Evolutionary conservation across 768 basidiomycete genomes (phyloP), one percentile per base, ranked within the genome.

Genomic region (Kwoniella pini): DNA sequence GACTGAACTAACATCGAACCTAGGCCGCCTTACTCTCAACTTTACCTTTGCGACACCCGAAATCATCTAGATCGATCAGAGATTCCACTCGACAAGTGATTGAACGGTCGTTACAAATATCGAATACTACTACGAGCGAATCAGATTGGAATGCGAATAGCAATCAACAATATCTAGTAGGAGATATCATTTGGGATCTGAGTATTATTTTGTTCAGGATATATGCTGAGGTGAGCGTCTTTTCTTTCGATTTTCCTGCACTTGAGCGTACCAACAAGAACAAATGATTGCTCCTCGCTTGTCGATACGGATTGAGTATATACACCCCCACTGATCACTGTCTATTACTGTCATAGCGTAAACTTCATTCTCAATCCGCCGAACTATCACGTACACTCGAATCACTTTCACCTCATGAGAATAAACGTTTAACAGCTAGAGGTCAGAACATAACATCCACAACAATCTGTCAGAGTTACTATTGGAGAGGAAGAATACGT

Each of bases 121-220:
- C 70, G 1, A 56, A 57, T n/a, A 46, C 70, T 3, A 56, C 30
- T 38, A 46, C 64, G 28, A 57, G 38, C 5, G 50, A 57, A 6
- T 26, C 30, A 3, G 68, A 71, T 22, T 71, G 70, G 72, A 57
- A 62, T n/a, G 30, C 24, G 4, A 33, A 49, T 9, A 28, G n/a
- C 10, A 31, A 17, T 12, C n/a, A 33, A 44, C 50, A 54, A n/a
- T 46, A 60, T 33, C 38, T 68, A 10, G 66, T 67, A 3, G 70
- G 72, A 2, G 72, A 74, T 62, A 52, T 64, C 11, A 33, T 70
- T 10, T 74, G 72, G 72, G 36, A 54, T 2, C 50, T 74, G 57
- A 66, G 65, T 21, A 71, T 71, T 57, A 58, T 68, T 1, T 52
- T 74, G 21, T 74, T 66, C 59, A 61, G 72, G 52, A 71, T 71